Evolutionary conservation across 2,329 filamentous ascomycete genomes (phyloP).

Genomic region (Colletotrichum destructivum): DNA sequence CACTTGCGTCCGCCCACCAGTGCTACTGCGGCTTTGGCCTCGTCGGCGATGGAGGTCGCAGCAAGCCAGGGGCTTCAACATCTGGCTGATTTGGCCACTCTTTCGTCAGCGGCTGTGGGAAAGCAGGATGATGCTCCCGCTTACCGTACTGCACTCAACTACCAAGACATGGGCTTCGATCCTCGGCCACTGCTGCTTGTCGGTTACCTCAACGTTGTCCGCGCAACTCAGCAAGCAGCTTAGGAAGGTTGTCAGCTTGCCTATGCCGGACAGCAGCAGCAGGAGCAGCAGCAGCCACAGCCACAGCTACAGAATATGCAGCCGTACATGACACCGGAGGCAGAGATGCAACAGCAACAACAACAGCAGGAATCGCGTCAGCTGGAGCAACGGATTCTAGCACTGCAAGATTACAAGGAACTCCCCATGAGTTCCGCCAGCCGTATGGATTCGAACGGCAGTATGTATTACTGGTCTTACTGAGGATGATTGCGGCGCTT

Average conservation of each 20-base stretch:
- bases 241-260: slow-evolving; percentile 25
- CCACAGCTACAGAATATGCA: neutral
- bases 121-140: slow-evolving; percentile 46
- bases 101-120: slow-evolving; percentile 40
- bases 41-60: slow-evolving; percentile 56
- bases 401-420: neutral
- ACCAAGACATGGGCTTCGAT: slow-evolving; percentile 61
- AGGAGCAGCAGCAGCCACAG: neutral
- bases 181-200: slow-evolving; percentile 54
- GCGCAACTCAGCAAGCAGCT: slow-evolving; percentile 34
- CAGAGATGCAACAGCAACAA: neutral
- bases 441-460: neutral
- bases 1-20: slow-evolving; percentile 50
- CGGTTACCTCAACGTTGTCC: slow-evolving; percentile 54
- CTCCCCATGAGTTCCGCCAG: neutral
- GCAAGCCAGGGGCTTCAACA: slow-evolving; percentile 72
- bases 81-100: slow-evolving; percentile 70
- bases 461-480: neutral
- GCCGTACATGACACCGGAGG: neutral
- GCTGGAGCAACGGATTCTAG: slow-evolving; percentile 8
- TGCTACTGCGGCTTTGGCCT: slow-evolving; percentile 49
- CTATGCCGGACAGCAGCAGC: slow-evolving; percentile 2
- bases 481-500: neutral
- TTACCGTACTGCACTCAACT: slow-evolving; percentile 48
- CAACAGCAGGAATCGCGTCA: neutral